Evolutionary conservation across 192 early-diverging fungal species (phyloP).

Genomic region (Mortierella hygrophila): DNA sequence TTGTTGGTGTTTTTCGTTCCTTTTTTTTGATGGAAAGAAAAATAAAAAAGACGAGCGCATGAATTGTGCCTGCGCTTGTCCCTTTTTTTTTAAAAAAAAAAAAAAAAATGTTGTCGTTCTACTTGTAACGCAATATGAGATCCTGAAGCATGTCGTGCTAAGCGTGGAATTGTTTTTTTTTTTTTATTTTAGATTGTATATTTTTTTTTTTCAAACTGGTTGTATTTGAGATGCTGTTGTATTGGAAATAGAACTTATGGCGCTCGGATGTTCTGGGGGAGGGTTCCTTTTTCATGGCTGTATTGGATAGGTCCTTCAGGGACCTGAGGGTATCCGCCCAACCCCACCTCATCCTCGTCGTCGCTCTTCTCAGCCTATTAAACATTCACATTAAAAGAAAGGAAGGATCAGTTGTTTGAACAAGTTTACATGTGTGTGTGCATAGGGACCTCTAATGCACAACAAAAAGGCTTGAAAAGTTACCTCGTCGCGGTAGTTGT

Average conservation of each 20-base stretch:
- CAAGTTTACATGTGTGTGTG: no score
- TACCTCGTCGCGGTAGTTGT: conserved; percentile 41
- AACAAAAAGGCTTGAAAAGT: neutral
- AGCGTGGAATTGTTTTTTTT: neutral
- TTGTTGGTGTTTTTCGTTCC: neutral
- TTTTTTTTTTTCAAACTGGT: conserved; percentile 8
- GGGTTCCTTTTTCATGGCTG: conserved; percentile 20
- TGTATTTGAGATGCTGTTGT: neutral
- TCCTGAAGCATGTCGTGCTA: neutral
- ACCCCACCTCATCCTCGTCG: conserved; percentile 17
- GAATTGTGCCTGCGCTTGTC: neutral
- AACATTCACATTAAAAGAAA: neutral
- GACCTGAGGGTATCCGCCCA: conserved; percentile 38
- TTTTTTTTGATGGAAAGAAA: no score
- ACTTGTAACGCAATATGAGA: neutral
- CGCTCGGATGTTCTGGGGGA: conserved; percentile 34
- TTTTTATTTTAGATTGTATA: neutral
- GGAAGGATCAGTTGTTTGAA: neutral
- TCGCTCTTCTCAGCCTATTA: conserved; percentile 13
- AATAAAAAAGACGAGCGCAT: no score
- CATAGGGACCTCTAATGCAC: neutral
- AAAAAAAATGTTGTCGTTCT: neutral
- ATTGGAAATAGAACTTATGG: neutral
- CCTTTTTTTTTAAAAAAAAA: neutral
- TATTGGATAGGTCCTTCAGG: conserved; percentile 30